A percentile compares a stretch with the other conserved stretches of the same genome.
These are phyloP conservation scores for Tuber melanosporum DNA, from an alignment of 495 filamentous ascomycete genomes.

Conservation along the genomic window DNA sequence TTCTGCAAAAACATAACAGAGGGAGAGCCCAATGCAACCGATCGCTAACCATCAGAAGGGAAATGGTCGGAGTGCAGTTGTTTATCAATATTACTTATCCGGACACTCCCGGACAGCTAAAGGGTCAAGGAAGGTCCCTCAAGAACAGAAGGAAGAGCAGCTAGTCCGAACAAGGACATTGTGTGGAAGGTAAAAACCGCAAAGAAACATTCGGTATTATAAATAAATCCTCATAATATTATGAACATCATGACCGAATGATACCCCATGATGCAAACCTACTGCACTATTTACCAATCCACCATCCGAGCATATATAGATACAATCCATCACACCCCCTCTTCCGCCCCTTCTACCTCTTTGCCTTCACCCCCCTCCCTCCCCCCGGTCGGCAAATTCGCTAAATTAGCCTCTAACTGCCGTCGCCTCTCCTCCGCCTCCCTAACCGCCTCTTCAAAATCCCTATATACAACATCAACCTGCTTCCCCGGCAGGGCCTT, in stretches of 20 bases:
- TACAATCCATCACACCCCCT: neutral
- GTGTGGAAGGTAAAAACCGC: too few relatives aligned
- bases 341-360: neutral
- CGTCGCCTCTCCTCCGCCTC: conserved; percentile 12
- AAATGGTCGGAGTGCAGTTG: too few relatives aligned
- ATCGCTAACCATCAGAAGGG: too few relatives aligned
- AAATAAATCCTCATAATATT: too few relatives aligned
- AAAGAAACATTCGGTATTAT: too few relatives aligned
- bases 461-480: conserved; percentile 42
- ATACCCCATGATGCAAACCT: neutral
- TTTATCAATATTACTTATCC: too few relatives aligned
- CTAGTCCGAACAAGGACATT: too few relatives aligned
- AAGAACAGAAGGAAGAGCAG: too few relatives aligned
- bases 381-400: conserved; percentile 11
- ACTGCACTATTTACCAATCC: neutral
- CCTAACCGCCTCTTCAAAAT: conserved; percentile 15
- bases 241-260: conserved; percentile 9
- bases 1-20: too few relatives aligned
- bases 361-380: neutral
- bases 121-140: too few relatives aligned
- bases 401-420: conserved; percentile 8
- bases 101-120: too few relatives aligned
- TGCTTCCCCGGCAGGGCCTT: conserved; percentile 17
- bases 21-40: too few relatives aligned
- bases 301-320: conserved; percentile 2